These are phyloP conservation scores for Populus hybrid DNA, from an alignment of 441 rosid species.

Conservation along the genomic window DNA sequence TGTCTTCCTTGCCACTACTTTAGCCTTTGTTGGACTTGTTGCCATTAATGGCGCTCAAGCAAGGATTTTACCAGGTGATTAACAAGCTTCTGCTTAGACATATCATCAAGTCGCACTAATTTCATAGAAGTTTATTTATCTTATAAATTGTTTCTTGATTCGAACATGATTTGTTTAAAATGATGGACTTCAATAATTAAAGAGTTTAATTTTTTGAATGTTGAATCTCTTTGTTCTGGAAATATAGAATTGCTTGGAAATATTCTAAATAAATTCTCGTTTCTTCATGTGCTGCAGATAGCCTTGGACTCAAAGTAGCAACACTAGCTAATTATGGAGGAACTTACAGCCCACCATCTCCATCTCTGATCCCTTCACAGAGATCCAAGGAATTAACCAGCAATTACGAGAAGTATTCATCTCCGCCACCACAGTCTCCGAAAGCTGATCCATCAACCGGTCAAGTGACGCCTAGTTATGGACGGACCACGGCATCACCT, in stretches of 20 bases:
- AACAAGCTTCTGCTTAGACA: neutral
- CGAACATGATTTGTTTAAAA: neutral
- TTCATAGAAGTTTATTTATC: neutral
- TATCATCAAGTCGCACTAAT: neutral
- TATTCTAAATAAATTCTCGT: too few relatives aligned
- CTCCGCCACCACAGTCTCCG: neutral
- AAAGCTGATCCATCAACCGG: neutral
- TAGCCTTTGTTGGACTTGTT: too few relatives aligned
- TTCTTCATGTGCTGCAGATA: neutral
- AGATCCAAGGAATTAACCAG: neutral
- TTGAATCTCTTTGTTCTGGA: too few relatives aligned
- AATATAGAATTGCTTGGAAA: too few relatives aligned
- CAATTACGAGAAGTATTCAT: neutral
- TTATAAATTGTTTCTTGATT: neutral
- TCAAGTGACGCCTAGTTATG: neutral
- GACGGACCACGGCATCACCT: neutral
- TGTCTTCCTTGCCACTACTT: too few relatives aligned
- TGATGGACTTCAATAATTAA: neutral
- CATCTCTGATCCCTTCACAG: neutral
- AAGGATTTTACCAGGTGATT: constrained; percentile 5
- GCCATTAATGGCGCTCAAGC: neutral
- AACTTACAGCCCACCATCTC: neutral
- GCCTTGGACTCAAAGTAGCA: neutral
- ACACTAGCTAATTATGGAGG: neutral
- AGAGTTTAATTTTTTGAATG: too few relatives aligned